phyloP scores from a whole-genome alignment of 495 filamentous ascomycete species.

The Penicillium antarcticum region DNA sequence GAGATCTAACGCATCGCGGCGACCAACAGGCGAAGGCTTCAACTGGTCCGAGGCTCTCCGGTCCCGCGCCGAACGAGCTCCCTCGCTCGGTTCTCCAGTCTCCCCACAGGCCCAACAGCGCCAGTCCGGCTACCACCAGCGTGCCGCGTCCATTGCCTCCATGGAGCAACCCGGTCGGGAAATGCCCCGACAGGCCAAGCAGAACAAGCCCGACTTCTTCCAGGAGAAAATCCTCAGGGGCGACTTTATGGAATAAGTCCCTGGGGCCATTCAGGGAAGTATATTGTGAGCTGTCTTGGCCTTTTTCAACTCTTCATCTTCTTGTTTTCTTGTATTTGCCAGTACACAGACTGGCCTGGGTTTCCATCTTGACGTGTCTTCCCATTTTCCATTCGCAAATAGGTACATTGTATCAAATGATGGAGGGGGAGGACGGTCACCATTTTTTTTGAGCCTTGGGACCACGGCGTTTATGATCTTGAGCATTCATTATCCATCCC shows the following conservation, averaged over 20 bases:
- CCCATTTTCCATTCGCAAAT: not conserved
- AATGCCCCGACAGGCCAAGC: slow-evolving; percentile 63
- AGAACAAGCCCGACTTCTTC: slow-evolving; percentile 80
- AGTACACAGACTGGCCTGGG: not conserved
- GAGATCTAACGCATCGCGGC: slow-evolving; percentile 44
- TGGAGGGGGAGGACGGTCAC: not conserved
- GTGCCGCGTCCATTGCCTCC: slow-evolving; percentile 61
- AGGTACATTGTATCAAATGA: slow-evolving; percentile 2
- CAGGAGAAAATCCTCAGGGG: slow-evolving; percentile 96
- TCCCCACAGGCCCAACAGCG: slow-evolving; percentile 22
- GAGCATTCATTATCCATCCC: not conserved
- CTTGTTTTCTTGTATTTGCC: not conserved
- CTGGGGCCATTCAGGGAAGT: not conserved
- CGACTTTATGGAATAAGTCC: slow-evolving; percentile 87
- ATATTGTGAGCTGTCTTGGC: not conserved
- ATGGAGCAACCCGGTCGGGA: slow-evolving; percentile 67
- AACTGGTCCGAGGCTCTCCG: slow-evolving; percentile 95
- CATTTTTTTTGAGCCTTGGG: not conserved
- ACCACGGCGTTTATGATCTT: slow-evolving; percentile 1
- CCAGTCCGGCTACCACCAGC: slow-evolving; percentile 41
- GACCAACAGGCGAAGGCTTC: slow-evolving; percentile 80
- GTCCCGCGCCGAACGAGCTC: slow-evolving; percentile 78
- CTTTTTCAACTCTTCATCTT: not conserved
- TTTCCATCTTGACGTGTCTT: slow-evolving; percentile 1
- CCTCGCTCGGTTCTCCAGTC: slow-evolving; percentile 53